Conservation (phyloP, 1,284 basidiomycete genomes). For the Rhodotorula sp. region DNA sequence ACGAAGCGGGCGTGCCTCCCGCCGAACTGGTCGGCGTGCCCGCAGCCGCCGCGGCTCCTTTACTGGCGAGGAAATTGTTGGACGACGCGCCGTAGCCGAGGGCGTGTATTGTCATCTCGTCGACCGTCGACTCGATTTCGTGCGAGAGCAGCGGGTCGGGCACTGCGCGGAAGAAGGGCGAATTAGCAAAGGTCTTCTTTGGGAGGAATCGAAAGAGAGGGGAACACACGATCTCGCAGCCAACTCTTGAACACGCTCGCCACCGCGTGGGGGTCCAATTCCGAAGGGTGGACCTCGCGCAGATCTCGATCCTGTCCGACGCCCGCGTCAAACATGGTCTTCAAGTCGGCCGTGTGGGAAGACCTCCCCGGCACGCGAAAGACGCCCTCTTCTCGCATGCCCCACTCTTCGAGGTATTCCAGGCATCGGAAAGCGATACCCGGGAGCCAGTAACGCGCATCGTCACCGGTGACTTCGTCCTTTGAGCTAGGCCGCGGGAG, state of each 20-base stretch:
- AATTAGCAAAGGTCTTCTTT: neutral
- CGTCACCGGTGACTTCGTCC: constrained; percentile 51
- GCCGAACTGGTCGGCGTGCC: neutral
- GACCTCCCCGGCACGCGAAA: constrained; percentile 51
- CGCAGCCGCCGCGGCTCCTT: neutral
- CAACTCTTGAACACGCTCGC: constrained; percentile 63
- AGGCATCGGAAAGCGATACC: constrained; percentile 72
- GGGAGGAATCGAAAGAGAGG: too few species aligned
- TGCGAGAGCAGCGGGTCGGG: constrained; percentile 41
- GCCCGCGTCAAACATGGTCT: constrained; percentile 29
- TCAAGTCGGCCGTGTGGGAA: constrained; percentile 17
- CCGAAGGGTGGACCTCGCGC: constrained; percentile 33
- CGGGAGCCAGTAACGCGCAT: constrained; percentile 60
- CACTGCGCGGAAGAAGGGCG: constrained; percentile 19
- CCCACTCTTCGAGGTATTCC: constrained; percentile 74
- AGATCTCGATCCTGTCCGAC: constrained; percentile 39
- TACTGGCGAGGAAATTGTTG: constrained; percentile 16
- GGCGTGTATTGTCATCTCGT: constrained; percentile 29
- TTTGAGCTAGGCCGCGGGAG: neutral
- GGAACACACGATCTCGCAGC: constrained; percentile 53
- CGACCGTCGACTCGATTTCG: constrained; percentile 28
- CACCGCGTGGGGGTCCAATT: constrained; percentile 58
- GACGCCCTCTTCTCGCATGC: constrained; percentile 72
- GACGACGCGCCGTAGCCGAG: constrained; percentile 39
- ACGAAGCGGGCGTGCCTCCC: neutral